Conservation (phyloP, 1,284 basidiomycete species). For the Clitocybe nebularis region DNA sequence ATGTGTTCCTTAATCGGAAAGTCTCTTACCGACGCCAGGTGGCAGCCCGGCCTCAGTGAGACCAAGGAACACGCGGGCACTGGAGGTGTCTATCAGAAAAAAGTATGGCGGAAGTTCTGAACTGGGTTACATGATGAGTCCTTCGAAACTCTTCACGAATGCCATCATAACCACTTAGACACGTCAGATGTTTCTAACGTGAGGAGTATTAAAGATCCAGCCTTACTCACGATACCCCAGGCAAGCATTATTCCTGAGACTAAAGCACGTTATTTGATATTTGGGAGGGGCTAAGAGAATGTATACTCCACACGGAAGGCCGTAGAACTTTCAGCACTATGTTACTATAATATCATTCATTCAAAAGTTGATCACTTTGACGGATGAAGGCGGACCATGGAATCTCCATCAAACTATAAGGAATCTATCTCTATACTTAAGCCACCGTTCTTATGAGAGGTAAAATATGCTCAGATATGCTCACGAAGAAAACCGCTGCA, state of each 20-base stretch:
- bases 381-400: conserved; percentile 30
- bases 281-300: background rate
- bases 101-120: too few relatives aligned
- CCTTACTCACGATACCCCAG: conserved; percentile 35
- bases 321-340: conserved; percentile 32
- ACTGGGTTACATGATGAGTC: conserved; percentile 19
- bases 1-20: background rate
- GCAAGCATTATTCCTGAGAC: conserved; percentile 36
- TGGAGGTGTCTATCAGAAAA: too few relatives aligned
- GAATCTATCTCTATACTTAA: too few relatives aligned
- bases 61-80: conserved; percentile 23
- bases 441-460: too few relatives aligned
- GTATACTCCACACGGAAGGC: conserved; percentile 36
- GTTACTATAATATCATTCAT: conserved; percentile 23
- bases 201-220: background rate
- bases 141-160: conserved; percentile 22
- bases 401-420: conserved; percentile 34
- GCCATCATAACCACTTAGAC: conserved; percentile 23
- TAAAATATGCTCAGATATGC: conserved; percentile 8
- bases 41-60: conserved; percentile 23
- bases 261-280: conserved; percentile 14
- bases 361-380: background rate
- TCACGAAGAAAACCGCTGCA: conserved; percentile 38
- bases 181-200: background rate
- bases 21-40: conserved; percentile 19